phyloP scores from a whole-genome alignment of 371 early-diverging fungal genomes.

The Catenaria anguillulae region DNA sequence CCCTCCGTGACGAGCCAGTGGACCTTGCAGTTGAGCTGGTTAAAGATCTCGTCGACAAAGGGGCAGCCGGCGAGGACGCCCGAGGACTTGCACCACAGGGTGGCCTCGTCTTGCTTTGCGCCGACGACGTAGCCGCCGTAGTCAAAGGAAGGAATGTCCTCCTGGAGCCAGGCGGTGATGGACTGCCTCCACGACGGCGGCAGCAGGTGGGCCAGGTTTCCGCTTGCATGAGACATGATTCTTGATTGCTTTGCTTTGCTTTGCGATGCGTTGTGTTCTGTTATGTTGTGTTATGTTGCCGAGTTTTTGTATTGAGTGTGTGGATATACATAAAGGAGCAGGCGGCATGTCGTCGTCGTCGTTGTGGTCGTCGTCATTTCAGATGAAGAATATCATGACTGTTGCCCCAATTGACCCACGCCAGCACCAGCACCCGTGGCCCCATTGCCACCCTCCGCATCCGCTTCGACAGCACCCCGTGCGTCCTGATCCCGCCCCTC shows the following conservation, averaged over 20 bases:
- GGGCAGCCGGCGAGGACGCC: slow-evolving; percentile 90
- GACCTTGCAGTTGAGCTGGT: slow-evolving; percentile 76
- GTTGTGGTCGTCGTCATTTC: too few species aligned
- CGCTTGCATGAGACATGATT: too few species aligned
- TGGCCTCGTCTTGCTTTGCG: slow-evolving; percentile 62
- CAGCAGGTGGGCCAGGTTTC: slow-evolving; percentile 44
- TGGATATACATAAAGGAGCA: too few species aligned
- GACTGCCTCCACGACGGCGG: slow-evolving; percentile 50
- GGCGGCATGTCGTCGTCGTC: too few species aligned
- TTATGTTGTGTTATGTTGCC: too few species aligned
- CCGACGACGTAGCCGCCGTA: slow-evolving; percentile 95
- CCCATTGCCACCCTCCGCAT: too few species aligned
- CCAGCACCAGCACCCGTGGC: too few species aligned
- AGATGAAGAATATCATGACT: too few species aligned
- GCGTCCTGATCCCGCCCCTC: too few species aligned
- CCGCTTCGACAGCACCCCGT: too few species aligned
- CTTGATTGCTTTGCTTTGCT: not conserved
- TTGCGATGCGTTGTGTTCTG: not conserved
- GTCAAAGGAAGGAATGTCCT: slow-evolving; percentile 93
- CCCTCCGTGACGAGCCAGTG: slow-evolving; percentile 76
- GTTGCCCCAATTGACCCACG: too few species aligned
- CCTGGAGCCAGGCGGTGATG: slow-evolving; percentile 66
- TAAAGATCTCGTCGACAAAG: slow-evolving; percentile 88
- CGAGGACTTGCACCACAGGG: slow-evolving; percentile 62
- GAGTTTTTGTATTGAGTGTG: too few species aligned